Percentiles rank a stretch among this genome's conserved stretches.
These are phyloP conservation scores for Lactarius sp. DNA, from an alignment of 768 basidiomycete species.

Conservation along the genomic window DNA sequence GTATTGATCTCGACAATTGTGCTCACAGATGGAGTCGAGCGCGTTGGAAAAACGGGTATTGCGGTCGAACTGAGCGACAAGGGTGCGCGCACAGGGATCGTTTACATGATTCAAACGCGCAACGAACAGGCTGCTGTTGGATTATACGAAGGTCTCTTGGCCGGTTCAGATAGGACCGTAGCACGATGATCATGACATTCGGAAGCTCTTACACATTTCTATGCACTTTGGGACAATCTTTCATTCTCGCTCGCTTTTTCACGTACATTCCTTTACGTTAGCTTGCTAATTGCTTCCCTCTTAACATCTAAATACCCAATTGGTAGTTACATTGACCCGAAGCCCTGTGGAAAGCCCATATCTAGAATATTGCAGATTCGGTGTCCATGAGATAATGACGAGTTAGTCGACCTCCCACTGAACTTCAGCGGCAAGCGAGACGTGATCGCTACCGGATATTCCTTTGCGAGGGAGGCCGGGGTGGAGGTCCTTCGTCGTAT, in stretches of 20 bases:
- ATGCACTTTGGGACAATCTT: conserved; percentile 1
- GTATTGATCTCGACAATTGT: conserved; percentile 94
- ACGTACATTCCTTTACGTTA: neutral
- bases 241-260: conserved; percentile 2
- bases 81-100: conserved; percentile 86
- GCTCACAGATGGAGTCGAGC: conserved; percentile 91
- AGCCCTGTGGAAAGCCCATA: neutral
- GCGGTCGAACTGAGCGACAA: conserved; percentile 93
- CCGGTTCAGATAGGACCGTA: conserved; percentile 71
- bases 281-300: conserved; percentile 11
- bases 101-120: conserved; percentile 96
- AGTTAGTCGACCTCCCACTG: conserved; percentile 25
- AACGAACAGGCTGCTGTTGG: conserved; percentile 83
- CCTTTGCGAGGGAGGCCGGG: conserved; percentile 75
- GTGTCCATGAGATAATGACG: conserved; percentile 1
- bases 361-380: conserved; percentile 3
- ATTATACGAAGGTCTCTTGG: conserved; percentile 80
- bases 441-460: conserved; percentile 83
- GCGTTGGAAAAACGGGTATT: conserved; percentile 97
- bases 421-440: conserved; percentile 70
- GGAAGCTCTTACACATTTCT: conserved; percentile 5
- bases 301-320: conserved; percentile 14
- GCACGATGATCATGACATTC: conserved; percentile 3
- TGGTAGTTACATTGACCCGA: conserved; percentile 12
- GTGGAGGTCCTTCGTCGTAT: conserved; percentile 50